Evolutionary conservation across 1,139 yeast genomes (phyloP).

Genomic region (Candida glucosophila): DNA sequence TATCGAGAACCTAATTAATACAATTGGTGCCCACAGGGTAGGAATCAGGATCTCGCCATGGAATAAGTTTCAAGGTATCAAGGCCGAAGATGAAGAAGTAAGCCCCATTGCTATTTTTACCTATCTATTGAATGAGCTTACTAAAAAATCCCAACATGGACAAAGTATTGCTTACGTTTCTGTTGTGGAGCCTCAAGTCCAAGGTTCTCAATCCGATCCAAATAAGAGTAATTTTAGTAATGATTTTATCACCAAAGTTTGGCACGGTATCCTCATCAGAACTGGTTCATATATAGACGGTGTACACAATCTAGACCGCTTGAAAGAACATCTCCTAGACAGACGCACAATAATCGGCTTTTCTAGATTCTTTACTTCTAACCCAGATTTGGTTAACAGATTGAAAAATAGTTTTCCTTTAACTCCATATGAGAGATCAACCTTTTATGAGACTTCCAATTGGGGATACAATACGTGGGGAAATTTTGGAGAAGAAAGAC

Average conservation of each 20-base stretch:
- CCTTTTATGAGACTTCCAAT: conserved; percentile 14
- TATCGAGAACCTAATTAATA: conserved; percentile 31
- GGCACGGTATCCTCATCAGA: conserved; percentile 41
- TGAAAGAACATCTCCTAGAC: conserved; percentile 19
- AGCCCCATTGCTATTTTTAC: conserved; percentile 28
- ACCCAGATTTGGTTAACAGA: conserved; percentile 46
- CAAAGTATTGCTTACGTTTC: conserved; percentile 42
- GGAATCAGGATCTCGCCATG: conserved; percentile 61
- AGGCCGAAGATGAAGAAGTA: conserved; percentile 24
- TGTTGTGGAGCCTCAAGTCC: conserved; percentile 37
- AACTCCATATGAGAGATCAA: conserved; percentile 18
- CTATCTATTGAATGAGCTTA: conserved; percentile 27
- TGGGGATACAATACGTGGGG: conserved; percentile 21
- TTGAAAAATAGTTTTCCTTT: conserved; percentile 36
- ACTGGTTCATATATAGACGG: conserved; percentile 36
- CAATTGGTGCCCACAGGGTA: conserved; percentile 42
- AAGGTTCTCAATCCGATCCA: too few species aligned
- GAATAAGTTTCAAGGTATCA: conserved; percentile 31
- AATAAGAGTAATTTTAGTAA: too few species aligned
- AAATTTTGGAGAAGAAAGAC: conserved; percentile 8
- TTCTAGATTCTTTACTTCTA: conserved; percentile 36
- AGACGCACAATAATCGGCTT: conserved; percentile 35
- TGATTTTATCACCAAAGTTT: conserved; percentile 30
- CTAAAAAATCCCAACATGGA: conserved; percentile 29
- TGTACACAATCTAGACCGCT: conserved; percentile 13